Base-by-base conservation (phyloP, 2,329 filamentous ascomycete genomes). In the Penicillium palitans region DNA sequence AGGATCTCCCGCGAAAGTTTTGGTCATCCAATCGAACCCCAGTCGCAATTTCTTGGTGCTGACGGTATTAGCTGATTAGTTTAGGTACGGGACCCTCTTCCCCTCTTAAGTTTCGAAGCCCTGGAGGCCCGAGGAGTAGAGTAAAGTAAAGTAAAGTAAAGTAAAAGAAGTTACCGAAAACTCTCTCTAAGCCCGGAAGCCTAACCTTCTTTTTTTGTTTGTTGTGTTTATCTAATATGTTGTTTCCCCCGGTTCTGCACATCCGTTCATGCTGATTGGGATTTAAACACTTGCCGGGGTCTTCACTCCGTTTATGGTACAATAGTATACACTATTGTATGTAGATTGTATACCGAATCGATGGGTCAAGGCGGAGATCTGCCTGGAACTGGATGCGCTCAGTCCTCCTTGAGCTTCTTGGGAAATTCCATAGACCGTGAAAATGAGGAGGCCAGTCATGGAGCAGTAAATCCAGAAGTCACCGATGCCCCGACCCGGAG, bases 1-100 rank as follows among this genome's bases (percentile, higher is more conserved):
- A 62, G 71, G 71, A 74, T 72, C 71, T 73, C 71, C 71, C 71
- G 71, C 60, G 67, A 72, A 69, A 63, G 65, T 73, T 72, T 54
- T 45, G 27, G 52, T 58, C 61, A 66, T 64, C 63, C 64, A 66
- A 68, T 68, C 60, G 62, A 66, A 67, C 61, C 40, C 66, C 56
- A 52, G 42, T 40, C 21, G 13, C 7, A 6, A 4, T 29, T 9
- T 31, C 46, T 41, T 45, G 10, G 52, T 45, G 29, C 31, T 53
- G 2, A 45, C 19, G 40, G 15, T 39, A 35, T 39, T 51, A 31
- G 42, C 8, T n/a, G n/a, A 24, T 54, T 46, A 19, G 40, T 39
- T 53, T 53, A 63, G 60, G 59, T 52, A 65, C 62, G 70, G 63
- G 57, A 52, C 50, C 65, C 64, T 69, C 66, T 65, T 65, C 49